These are phyloP conservation scores for Fusarium virguliforme DNA, from an alignment of 2,329 filamentous ascomycete genomes.

Conservation along the genomic window DNA sequence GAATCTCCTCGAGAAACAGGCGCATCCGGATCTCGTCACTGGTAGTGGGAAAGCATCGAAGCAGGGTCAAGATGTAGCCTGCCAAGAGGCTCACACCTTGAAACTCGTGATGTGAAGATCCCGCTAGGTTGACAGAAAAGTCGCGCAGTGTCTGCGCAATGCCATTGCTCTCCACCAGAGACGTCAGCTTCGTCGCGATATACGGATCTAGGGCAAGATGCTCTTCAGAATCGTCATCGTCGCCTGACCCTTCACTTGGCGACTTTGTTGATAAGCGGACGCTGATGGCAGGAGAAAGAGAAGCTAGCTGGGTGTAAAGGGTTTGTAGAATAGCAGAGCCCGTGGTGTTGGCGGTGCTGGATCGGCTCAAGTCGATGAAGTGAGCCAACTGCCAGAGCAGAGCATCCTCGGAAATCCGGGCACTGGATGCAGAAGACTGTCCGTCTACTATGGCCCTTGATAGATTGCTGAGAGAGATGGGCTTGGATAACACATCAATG, in stretches of 20 bases:
- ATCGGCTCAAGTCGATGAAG: slow-evolving; percentile 72
- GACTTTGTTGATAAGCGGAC: slow-evolving; percentile 57
- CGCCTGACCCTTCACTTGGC: slow-evolving; percentile 18
- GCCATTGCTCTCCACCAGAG: slow-evolving; percentile 81
- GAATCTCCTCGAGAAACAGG: slow-evolving; percentile 76
- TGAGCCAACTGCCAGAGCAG: slow-evolving; percentile 78
- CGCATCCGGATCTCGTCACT: slow-evolving; percentile 96
- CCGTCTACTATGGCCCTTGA: slow-evolving; percentile 60
- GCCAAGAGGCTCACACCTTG: slow-evolving; percentile 77
- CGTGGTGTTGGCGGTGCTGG: slow-evolving; percentile 54
- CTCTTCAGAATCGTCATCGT: slow-evolving; percentile 40
- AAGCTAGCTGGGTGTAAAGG: slow-evolving; percentile 69
- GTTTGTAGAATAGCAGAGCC: slow-evolving; percentile 65
- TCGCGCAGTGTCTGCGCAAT: slow-evolving; percentile 68
- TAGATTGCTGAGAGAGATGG: slow-evolving; percentile 60
- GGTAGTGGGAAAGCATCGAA: slow-evolving; percentile 86
- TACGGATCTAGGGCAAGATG: slow-evolving; percentile 66
- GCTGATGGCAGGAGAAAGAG: slow-evolving; percentile 67
- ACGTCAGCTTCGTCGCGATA: slow-evolving; percentile 76
- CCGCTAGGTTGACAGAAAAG: slow-evolving; percentile 54
- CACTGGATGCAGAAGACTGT: slow-evolving; percentile 51
- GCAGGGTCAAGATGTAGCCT: slow-evolving; percentile 87
- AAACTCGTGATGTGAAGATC: slow-evolving; percentile 54
- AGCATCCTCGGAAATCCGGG: slow-evolving; percentile 56
- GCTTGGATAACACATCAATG: slow-evolving; percentile 55